These are phyloP conservation scores for Chalciporus chontae DNA, from an alignment of 768 basidiomycete genomes.

Conservation along the genomic window DNA sequence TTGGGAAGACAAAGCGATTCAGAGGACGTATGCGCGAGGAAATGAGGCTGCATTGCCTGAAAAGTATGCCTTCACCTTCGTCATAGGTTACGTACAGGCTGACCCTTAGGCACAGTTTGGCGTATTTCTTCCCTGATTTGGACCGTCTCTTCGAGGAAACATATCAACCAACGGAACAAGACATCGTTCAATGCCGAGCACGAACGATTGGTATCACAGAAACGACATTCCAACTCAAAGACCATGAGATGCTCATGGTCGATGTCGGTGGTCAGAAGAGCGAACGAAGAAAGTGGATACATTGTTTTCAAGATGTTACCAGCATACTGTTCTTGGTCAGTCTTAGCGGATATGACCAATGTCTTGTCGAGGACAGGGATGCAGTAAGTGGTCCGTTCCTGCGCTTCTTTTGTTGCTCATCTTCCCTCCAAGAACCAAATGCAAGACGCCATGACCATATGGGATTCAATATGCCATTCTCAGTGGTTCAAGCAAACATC, in stretches of 20 bases:
- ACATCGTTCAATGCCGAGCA: conserved; percentile 82
- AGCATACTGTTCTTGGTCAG: conserved; percentile 90
- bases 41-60: conserved; percentile 92
- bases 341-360: conserved; percentile 91
- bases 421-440: conserved; percentile 76
- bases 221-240: conserved; percentile 75
- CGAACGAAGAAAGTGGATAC: conserved; percentile 91
- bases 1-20: conserved; percentile 76
- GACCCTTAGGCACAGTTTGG: conserved; percentile 40
- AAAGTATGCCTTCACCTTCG: conserved; percentile 51
- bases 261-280: conserved; percentile 94
- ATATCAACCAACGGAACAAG: conserved; percentile 78
- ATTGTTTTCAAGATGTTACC: conserved; percentile 93
- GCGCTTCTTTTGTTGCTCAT: conserved; percentile 1
- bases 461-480: conserved; percentile 97
- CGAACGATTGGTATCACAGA: conserved; percentile 91
- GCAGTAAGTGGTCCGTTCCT: conserved; percentile 51
- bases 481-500: conserved; percentile 96
- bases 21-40: conserved; percentile 72
- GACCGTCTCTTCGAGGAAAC: conserved; percentile 73
- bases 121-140: conserved; percentile 76
- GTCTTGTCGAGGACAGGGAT: conserved; percentile 88
- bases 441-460: conserved; percentile 98
- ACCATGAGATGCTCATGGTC: conserved; percentile 88
- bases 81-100: background rate